Evolutionary conservation across 306 rosid genomes (phyloP).

Genomic region (Cicer bijugum): DNA sequence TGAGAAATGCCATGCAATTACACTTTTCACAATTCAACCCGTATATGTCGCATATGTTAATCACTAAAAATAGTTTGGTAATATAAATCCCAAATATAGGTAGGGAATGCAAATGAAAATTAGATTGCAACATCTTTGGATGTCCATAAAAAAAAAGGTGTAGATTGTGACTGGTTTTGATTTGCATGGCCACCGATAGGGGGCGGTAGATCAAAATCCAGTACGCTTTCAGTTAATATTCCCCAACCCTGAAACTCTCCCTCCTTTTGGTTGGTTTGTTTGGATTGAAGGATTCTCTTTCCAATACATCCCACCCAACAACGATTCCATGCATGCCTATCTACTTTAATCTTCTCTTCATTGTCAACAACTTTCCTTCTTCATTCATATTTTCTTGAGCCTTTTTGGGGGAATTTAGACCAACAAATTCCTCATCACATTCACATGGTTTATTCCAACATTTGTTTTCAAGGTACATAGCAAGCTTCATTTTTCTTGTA

Average conservation of each 20-base stretch:
- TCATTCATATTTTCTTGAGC: conserved; percentile 14
- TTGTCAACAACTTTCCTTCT: not conserved
- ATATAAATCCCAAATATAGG: conserved; percentile 47
- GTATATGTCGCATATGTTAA: conserved; percentile 53
- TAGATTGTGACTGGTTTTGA: conserved; percentile 51
- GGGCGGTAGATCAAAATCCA: conserved; percentile 48
- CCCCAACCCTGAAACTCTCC: conserved; percentile 42
- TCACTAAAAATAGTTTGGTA: conserved; percentile 48
- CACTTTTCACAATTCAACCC: conserved; percentile 41
- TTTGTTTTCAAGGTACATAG: conserved; percentile 17
- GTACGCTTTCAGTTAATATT: conserved; percentile 40
- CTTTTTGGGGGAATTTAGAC: not conserved
- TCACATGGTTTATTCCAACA: conserved; percentile 20
- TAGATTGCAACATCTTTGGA: conserved; percentile 39
- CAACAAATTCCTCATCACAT: conserved; percentile 13
- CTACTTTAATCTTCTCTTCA: too few species aligned
- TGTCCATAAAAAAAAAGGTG: conserved; percentile 45
- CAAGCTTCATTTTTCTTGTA: not conserved
- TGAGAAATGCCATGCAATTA: conserved; percentile 38
- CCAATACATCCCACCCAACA: conserved; percentile 38
- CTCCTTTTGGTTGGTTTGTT: conserved; percentile 41
- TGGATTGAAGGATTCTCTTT: conserved; percentile 1
- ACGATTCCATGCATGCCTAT: too few species aligned
- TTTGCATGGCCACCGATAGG: conserved; percentile 53
- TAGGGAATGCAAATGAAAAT: conserved; percentile 42